phyloP scores from a whole-genome alignment of 805 yeast species.

The Nakazawaea pomicola region DNA sequence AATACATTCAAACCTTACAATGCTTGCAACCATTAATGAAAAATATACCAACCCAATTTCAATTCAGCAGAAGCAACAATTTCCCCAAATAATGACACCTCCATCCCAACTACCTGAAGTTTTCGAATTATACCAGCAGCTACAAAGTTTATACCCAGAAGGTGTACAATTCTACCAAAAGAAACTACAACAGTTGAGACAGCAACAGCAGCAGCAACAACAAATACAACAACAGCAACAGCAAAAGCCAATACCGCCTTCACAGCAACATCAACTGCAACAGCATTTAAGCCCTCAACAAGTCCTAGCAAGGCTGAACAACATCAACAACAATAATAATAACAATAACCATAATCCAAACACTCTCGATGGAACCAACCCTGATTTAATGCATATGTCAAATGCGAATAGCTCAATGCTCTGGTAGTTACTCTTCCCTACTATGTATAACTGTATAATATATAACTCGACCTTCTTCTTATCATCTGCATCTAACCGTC shows the following conservation, averaged over 20 bases:
- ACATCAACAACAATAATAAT: not conserved
- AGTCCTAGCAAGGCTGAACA: slow-evolving; percentile 24
- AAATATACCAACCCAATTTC: slow-evolving; percentile 24
- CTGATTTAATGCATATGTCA: slow-evolving; percentile 1
- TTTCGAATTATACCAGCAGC: slow-evolving; percentile 38
- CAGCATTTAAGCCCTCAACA: slow-evolving; percentile 29
- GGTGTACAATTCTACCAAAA: slow-evolving; percentile 38
- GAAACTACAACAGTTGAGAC: slow-evolving; percentile 22
- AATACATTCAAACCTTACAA: slow-evolving; percentile 30
- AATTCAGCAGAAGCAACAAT: slow-evolving; percentile 23
- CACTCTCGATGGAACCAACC: not conserved
- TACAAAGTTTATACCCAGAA: slow-evolving; percentile 49
- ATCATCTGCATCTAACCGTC: too few relatives aligned
- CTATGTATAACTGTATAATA: too few relatives aligned
- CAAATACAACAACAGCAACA: slow-evolving; percentile 13
- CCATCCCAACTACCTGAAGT: slow-evolving; percentile 55
- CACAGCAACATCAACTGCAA: slow-evolving; percentile 22
- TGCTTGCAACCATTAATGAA: slow-evolving; percentile 32
- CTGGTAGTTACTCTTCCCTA: too few relatives aligned
- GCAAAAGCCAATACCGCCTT: too few relatives aligned
- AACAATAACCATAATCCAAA: not conserved
- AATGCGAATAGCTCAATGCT: not conserved
- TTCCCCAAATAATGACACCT: slow-evolving; percentile 48
- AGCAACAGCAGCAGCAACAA: slow-evolving; percentile 19
- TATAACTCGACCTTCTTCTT: too few relatives aligned